Conservation (phyloP, 2,329 filamentous ascomycete species). For the Penicillium fuscoglaucum region DNA sequence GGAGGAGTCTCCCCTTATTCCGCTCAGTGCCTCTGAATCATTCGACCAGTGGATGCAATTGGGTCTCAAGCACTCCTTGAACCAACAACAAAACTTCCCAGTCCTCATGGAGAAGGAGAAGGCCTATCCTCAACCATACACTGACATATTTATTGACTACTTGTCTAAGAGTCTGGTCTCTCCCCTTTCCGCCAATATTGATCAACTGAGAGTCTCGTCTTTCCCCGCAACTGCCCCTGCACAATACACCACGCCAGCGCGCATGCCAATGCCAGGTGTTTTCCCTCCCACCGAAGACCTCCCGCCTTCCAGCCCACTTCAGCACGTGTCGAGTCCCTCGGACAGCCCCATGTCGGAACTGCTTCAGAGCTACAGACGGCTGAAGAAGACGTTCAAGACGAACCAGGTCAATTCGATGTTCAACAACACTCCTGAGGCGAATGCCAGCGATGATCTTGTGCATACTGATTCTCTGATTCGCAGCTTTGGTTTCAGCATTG, state of each 20-base stretch:
- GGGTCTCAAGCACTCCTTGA: constrained; percentile 53
- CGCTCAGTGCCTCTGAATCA: constrained; percentile 59
- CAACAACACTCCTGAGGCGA: constrained; percentile 43
- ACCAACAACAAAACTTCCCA: constrained; percentile 51
- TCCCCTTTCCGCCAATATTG: constrained; percentile 47
- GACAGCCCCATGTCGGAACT: constrained; percentile 50
- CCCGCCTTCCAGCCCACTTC: constrained; percentile 32
- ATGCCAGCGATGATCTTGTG: constrained; percentile 49
- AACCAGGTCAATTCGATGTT: constrained; percentile 54
- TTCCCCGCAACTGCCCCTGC: constrained; percentile 26
- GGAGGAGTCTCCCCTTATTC: constrained; percentile 76
- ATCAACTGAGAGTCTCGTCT: constrained; percentile 33
- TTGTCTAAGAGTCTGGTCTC: constrained; percentile 52
- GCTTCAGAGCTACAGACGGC: constrained; percentile 55
- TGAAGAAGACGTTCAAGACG: constrained; percentile 55
- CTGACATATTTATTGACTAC: constrained; percentile 54
- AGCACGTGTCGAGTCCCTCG: constrained; percentile 30
- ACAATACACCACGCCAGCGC: constrained; percentile 31
- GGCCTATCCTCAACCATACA: constrained; percentile 39
- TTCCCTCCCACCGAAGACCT: constrained; percentile 40
- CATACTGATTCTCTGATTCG: constrained; percentile 47
- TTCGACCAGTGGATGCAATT: constrained; percentile 71
- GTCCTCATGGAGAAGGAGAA: constrained; percentile 41
- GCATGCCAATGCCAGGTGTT: constrained; percentile 41
- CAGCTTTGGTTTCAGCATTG: constrained; percentile 77